Percentiles rank a stretch among this genome's conserved stretches.
Evolutionary conservation across 805 yeast species (phyloP).

Genomic region (Alloascoidea africana): DNA sequence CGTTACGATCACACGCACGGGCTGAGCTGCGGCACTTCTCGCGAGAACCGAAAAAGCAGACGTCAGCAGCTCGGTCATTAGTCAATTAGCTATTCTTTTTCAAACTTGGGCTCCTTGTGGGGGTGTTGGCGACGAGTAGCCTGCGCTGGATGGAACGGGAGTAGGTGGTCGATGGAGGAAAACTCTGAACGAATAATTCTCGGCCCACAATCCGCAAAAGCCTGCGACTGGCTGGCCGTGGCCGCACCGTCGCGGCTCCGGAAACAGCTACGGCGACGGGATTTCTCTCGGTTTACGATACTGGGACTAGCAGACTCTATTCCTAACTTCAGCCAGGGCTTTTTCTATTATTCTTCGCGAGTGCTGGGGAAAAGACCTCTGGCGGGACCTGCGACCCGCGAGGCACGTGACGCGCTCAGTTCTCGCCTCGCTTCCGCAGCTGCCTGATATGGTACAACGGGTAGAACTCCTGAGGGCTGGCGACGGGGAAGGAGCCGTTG

Average conservation of each 20-base stretch:
- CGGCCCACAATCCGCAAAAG: no score
- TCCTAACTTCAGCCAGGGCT: background rate
- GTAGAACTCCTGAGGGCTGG: slow-evolving; percentile 21
- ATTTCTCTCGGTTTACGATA: no score
- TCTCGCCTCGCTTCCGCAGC: slow-evolving; percentile 48
- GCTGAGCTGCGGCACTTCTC: slow-evolving; percentile 54
- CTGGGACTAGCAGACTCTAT: no score
- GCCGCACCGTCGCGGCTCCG: no score
- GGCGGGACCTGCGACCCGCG: slow-evolving; percentile 3
- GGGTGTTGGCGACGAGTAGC: no score
- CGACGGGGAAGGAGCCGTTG: slow-evolving; percentile 19
- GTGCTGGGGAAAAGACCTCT: slow-evolving; percentile 1
- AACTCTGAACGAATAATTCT: no score
- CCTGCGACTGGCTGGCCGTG: no score
- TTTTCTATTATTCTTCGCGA: slow-evolving; percentile 2
- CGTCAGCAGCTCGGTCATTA: slow-evolving; percentile 2
- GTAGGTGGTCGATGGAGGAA: no score
- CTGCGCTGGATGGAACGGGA: no score
- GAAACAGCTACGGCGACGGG: no score
- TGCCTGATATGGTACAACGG: slow-evolving; percentile 33
- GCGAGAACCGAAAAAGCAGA: slow-evolving; percentile 28
- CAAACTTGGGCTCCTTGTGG: no score
- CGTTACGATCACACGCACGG: slow-evolving; percentile 71
- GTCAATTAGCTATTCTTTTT: no score
- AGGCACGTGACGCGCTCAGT: slow-evolving; percentile 10